phyloP scores from a whole-genome alignment of 441 rosid species.

The Aleurites moluccanus region DNA sequence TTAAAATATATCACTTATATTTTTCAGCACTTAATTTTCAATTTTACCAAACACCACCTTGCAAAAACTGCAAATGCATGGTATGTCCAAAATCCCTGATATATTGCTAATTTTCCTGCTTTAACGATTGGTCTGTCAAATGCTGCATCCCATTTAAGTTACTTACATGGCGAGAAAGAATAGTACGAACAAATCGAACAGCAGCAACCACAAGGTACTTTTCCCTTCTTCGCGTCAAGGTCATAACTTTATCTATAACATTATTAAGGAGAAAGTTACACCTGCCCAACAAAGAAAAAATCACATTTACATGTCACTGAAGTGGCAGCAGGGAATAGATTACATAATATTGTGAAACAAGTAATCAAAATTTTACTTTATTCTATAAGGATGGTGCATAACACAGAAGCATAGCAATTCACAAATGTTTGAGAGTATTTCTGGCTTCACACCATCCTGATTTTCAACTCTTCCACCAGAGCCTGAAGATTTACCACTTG shows the following conservation, averaged over 20 bases:
- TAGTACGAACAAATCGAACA: conserved; percentile 89
- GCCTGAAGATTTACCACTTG: conserved; percentile 46
- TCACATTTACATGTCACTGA: conserved; percentile 10
- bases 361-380: conserved; percentile 59
- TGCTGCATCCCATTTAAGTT: conserved; percentile 16
- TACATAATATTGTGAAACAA: conserved; percentile 11
- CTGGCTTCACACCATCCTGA: conserved; percentile 65
- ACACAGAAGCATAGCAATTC: conserved; percentile 97
- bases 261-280: conserved; percentile 90
- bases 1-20: no score
- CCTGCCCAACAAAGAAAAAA: conserved; percentile 51
- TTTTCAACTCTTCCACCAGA: conserved; percentile 46
- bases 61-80: conserved; percentile 2
- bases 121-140: background rate
- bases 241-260: conserved; percentile 80
- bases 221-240: conserved; percentile 86
- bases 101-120: background rate
- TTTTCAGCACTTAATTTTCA: no score
- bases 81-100: background rate
- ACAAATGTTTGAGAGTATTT: conserved; percentile 86
- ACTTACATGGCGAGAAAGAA: conserved; percentile 89
- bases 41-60: no score
- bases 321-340: conserved; percentile 9
- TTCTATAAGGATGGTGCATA: conserved; percentile 91
- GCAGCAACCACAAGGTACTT: conserved; percentile 98